These are phyloP conservation scores for Pelargonium fulgidum DNA, from an alignment of 441 rosid genomes.

Conservation along the genomic window DNA sequence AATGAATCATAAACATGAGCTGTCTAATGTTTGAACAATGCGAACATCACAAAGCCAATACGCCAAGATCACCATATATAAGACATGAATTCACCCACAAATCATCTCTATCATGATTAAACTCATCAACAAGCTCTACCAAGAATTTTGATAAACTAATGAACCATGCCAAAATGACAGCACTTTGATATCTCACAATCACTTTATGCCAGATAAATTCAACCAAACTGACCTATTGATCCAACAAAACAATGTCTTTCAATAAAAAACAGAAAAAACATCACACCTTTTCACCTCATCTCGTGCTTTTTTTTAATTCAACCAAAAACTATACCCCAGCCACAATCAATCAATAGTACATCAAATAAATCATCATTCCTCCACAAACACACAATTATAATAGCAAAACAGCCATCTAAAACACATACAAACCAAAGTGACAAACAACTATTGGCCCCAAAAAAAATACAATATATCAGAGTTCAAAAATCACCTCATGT, in stretches of 20 bases:
- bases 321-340: background rate
- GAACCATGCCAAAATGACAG: background rate
- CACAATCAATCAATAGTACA: background rate
- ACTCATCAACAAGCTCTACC: background rate
- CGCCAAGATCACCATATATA: background rate
- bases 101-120: background rate
- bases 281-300: background rate
- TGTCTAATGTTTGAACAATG: background rate
- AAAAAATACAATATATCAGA: background rate
- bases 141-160: background rate
- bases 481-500: slow-evolving; percentile 49
- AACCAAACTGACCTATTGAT: background rate
- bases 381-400: slow-evolving; percentile 3
- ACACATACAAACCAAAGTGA: background rate
- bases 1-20: slow-evolving; percentile 4
- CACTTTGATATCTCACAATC: background rate
- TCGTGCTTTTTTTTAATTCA: background rate
- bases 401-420: background rate
- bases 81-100: background rate
- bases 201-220: background rate
- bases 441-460: slow-evolving; percentile 3
- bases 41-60: background rate
- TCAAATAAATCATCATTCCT: background rate
- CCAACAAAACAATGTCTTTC: background rate
- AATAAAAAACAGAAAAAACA: background rate